Evolutionary conservation across 495 filamentous ascomycete species (phyloP).

Genomic region (Ramalina intermedia): DNA sequence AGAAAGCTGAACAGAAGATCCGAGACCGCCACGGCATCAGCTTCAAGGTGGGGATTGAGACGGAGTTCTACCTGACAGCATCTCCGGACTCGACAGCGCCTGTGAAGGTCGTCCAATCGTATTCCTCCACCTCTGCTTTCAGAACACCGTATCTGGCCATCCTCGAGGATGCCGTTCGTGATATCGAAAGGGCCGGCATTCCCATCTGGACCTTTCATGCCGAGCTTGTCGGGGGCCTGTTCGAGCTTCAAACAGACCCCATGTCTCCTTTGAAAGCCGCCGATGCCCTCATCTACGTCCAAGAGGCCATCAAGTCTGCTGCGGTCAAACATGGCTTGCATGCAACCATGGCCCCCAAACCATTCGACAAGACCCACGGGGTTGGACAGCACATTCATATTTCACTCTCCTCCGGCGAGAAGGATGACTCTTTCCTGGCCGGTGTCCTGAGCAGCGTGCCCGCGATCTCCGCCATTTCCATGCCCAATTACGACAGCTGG

Average conservation of each 20-base stretch:
- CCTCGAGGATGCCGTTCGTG: constrained; percentile 37
- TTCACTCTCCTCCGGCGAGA: constrained; percentile 34
- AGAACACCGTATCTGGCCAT: constrained; percentile 35
- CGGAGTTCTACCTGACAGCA: constrained; percentile 49
- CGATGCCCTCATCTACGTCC: constrained; percentile 48
- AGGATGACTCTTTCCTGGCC: constrained; percentile 42
- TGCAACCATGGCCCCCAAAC: constrained; percentile 53
- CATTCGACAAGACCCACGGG: constrained; percentile 38
- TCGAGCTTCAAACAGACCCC: constrained; percentile 50
- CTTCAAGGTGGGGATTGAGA: constrained; percentile 57
- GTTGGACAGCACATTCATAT: constrained; percentile 54
- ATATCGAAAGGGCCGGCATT: constrained; percentile 39
- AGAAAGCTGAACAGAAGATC: constrained; percentile 1
- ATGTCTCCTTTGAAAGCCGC: constrained; percentile 45
- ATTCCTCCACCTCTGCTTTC: constrained; percentile 31
- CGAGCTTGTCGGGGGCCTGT: constrained; percentile 49
- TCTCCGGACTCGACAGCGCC: not conserved
- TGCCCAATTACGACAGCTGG: constrained; percentile 43
- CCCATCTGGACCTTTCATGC: constrained; percentile 48
- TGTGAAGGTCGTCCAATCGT: not conserved
- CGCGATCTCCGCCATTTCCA: constrained; percentile 44
- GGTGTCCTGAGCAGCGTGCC: constrained; percentile 47
- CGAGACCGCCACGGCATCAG: constrained; percentile 5
- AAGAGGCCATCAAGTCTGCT: constrained; percentile 42
- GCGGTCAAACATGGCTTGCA: constrained; percentile 42